Conservation (phyloP, 1,284 basidiomycete species). For the Cutaneotrichosporon dermatis region DNA sequence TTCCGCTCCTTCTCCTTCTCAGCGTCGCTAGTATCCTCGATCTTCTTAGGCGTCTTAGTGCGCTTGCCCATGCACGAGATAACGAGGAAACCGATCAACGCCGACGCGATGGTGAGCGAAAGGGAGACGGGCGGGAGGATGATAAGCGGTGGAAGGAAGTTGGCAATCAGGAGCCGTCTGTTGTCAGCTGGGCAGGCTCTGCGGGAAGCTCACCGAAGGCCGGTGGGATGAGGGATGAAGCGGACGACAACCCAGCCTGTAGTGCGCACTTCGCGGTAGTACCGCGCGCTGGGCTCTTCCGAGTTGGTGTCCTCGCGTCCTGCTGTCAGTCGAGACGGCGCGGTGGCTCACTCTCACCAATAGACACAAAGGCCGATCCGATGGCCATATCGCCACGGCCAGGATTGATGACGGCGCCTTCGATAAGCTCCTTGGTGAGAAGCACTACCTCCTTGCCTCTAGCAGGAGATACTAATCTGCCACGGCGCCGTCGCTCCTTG, state of each 20-base stretch:
- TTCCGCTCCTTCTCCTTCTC: not conserved
- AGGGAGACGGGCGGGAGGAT: conserved; percentile 43
- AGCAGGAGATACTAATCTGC: conserved; percentile 26
- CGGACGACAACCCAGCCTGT: conserved; percentile 48
- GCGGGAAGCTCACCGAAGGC: conserved; percentile 27
- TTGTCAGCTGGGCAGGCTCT: not conserved
- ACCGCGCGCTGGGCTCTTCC: conserved; percentile 13
- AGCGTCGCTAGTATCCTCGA: not conserved
- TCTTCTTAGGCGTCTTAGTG: not conserved
- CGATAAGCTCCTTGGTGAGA: conserved; percentile 41
- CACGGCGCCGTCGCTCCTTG: conserved; percentile 27
- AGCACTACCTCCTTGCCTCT: conserved; percentile 38
- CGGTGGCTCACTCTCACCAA: conserved; percentile 27
- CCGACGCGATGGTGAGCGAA: conserved; percentile 38
- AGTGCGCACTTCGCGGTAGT: conserved; percentile 42
- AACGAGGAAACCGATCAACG: conserved; percentile 34
- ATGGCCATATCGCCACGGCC: conserved; percentile 26
- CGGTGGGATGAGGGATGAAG: conserved; percentile 44
- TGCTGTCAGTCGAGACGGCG: conserved; percentile 10
- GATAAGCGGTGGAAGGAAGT: conserved; percentile 42
- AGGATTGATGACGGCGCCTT: conserved; percentile 37
- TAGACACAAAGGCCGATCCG: conserved; percentile 40
- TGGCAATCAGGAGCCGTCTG: conserved; percentile 37
- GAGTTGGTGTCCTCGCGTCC: conserved; percentile 38
- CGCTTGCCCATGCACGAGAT: conserved; percentile 27